Conservation (phyloP, 2,329 filamentous ascomycete species). For the Macroventuria anomochaeta region DNA sequence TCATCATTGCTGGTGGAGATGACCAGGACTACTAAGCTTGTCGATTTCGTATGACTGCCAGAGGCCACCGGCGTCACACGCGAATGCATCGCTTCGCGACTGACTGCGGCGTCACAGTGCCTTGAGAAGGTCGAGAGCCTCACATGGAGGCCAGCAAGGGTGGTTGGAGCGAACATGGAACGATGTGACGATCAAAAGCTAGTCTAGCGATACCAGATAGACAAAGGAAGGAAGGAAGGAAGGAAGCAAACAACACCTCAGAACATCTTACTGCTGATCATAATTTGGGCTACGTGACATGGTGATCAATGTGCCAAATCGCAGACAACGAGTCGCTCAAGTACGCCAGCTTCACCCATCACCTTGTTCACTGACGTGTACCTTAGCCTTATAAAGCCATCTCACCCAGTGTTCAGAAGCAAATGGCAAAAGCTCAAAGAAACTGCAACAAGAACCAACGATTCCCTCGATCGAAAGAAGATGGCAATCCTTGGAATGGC, state of each 20-base stretch:
- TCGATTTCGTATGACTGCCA: neutral
- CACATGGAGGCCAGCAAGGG: constrained; percentile 3
- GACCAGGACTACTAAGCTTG: constrained; percentile 78
- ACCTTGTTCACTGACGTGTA: too few species aligned
- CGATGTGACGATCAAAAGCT: constrained; percentile 19
- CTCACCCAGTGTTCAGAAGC: too few species aligned
- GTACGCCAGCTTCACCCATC: too few species aligned
- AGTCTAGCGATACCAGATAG: constrained; percentile 21
- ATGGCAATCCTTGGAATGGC: too few species aligned
- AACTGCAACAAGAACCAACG: too few species aligned
- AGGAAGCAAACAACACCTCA: constrained; percentile 9
- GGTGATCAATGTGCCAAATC: too few species aligned
- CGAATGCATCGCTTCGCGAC: neutral
- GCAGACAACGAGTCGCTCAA: too few species aligned
- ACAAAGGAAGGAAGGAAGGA: constrained; percentile 23
- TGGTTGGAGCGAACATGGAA: neutral
- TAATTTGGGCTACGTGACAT: neutral
- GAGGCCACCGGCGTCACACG: neutral
- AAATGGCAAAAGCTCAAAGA: too few species aligned
- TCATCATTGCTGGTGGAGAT: constrained; percentile 87
- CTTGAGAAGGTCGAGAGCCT: neutral
- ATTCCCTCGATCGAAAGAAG: too few species aligned
- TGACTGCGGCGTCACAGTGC: constrained; percentile 1
- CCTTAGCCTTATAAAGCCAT: too few species aligned
- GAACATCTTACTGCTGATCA: neutral